These are phyloP conservation scores for Gelatoporia subvermispora DNA, from an alignment of 768 basidiomycete species.

Conservation along the genomic window DNA sequence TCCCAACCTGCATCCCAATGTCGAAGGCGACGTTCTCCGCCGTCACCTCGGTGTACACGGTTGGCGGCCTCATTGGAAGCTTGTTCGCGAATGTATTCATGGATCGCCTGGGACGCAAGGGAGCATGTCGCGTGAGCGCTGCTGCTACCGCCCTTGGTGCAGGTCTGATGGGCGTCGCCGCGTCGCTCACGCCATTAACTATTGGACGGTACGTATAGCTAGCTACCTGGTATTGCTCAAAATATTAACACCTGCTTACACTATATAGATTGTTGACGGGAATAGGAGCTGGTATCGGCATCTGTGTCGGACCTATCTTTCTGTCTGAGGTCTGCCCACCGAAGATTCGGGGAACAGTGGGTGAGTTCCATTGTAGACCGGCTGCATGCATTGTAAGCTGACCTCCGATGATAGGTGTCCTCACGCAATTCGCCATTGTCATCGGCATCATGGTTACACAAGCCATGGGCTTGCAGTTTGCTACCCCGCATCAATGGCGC, in stretches of 20 bases:
- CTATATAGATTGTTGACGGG: slow-evolving; percentile 55
- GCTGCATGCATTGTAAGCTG: not conserved
- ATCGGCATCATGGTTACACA: slow-evolving; percentile 88
- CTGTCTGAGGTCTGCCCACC: slow-evolving; percentile 82
- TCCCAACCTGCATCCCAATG: slow-evolving; percentile 80
- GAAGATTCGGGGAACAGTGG: slow-evolving; percentile 69
- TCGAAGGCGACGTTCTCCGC: slow-evolving; percentile 71
- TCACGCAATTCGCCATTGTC: slow-evolving; percentile 81
- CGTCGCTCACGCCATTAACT: slow-evolving; percentile 48
- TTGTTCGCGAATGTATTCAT: slow-evolving; percentile 60
- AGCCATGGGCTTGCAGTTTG: slow-evolving; percentile 61
- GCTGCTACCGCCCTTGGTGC: slow-evolving; percentile 54
- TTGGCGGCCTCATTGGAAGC: slow-evolving; percentile 83
- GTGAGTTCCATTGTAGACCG: slow-evolving; percentile 30
- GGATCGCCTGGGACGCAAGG: slow-evolving; percentile 68
- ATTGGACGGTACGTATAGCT: slow-evolving; percentile 60
- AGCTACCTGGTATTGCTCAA: too few relatives aligned
- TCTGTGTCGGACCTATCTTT: slow-evolving; percentile 80
- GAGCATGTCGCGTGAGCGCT: slow-evolving; percentile 58
- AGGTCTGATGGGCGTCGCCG: slow-evolving; percentile 59
- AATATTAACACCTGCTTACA: not conserved
- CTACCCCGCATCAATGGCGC: slow-evolving; percentile 70
- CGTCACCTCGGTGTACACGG: slow-evolving; percentile 81
- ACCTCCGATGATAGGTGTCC: slow-evolving; percentile 47
- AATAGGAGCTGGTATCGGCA: slow-evolving; percentile 64